A percentile compares a stretch with the other conserved stretches of the same genome.
These are phyloP conservation scores for Neurospora sublineolata DNA, from an alignment of 495 filamentous ascomycete species.

Conservation along the genomic window DNA sequence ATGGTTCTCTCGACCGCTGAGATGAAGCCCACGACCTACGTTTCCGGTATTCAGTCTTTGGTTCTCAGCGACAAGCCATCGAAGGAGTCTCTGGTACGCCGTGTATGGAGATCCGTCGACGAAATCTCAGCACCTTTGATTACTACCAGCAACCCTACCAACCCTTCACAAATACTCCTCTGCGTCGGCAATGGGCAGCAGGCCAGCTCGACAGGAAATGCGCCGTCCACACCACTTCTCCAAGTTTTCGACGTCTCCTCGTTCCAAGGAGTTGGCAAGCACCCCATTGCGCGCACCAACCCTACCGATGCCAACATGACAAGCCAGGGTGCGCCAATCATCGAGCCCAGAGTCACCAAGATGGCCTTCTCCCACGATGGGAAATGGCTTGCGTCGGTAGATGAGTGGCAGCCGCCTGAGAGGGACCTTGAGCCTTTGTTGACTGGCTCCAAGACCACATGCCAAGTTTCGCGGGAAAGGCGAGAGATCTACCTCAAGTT, in stretches of 20 bases:
- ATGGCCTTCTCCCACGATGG: slow-evolving; percentile 67
- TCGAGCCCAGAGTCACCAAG: slow-evolving; percentile 61
- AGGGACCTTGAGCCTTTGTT: slow-evolving; percentile 45
- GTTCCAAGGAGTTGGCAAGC: slow-evolving; percentile 61
- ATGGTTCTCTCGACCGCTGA: slow-evolving; percentile 85
- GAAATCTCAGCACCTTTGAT: slow-evolving; percentile 22
- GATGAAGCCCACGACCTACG: slow-evolving; percentile 62
- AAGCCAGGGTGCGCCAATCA: slow-evolving; percentile 53
- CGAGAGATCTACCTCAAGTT: slow-evolving; percentile 80
- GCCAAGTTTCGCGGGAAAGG: slow-evolving; percentile 33
- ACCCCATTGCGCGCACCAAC: slow-evolving; percentile 81
- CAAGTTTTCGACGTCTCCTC: slow-evolving; percentile 77
- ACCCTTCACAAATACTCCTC: slow-evolving; percentile 30
- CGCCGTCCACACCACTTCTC: slow-evolving; percentile 34
- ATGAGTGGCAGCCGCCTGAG: slow-evolving; percentile 70
- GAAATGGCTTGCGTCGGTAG: slow-evolving; percentile 82
- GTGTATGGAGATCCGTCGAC: slow-evolving; percentile 25
- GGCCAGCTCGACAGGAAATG: slow-evolving; percentile 24
- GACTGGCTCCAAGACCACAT: slow-evolving; percentile 24
- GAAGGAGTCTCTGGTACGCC: slow-evolving; percentile 30
- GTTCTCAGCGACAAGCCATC: slow-evolving; percentile 27
- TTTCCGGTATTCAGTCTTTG: slow-evolving; percentile 69
- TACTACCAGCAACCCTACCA: slow-evolving; percentile 25
- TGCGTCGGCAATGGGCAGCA: slow-evolving; percentile 39
- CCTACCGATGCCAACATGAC: slow-evolving; percentile 66